Evolutionary conservation across 352 stramenopile genomes (phyloP).

Genomic region (Phytophthora quininea): DNA sequence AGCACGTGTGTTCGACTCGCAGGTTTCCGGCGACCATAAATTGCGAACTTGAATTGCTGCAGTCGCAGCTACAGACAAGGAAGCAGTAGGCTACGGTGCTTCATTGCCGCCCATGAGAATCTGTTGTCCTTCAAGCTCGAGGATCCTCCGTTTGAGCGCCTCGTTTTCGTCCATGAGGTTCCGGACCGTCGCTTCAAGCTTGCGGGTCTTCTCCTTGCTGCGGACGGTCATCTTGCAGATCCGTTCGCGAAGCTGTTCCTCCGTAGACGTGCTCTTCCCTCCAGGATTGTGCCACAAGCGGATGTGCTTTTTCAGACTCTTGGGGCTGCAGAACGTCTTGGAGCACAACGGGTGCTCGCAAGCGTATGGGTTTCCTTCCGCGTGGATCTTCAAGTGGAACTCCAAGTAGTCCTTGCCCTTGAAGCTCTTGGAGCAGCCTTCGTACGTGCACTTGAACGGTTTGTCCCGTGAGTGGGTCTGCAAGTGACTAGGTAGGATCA

Average conservation of each 20-base stretch:
- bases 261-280: slow-evolving; percentile 85
- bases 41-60: slow-evolving; percentile 21
- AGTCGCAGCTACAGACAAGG: too few species aligned
- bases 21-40: slow-evolving; percentile 9
- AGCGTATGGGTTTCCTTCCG: slow-evolving; percentile 80
- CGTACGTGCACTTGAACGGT: slow-evolving; percentile 87
- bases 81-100: slow-evolving; percentile 3
- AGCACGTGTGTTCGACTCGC: slow-evolving; percentile 21
- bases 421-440: slow-evolving; percentile 87
- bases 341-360: slow-evolving; percentile 81
- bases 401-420: slow-evolving; percentile 88
- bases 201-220: slow-evolving; percentile 85
- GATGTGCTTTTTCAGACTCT: slow-evolving; percentile 86
- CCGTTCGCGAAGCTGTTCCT: slow-evolving; percentile 82
- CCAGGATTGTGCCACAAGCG: slow-evolving; percentile 82
- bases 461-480: slow-evolving; percentile 87
- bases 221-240: slow-evolving; percentile 88
- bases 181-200: slow-evolving; percentile 80
- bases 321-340: slow-evolving; percentile 87
- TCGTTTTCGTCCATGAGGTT: slow-evolving; percentile 84
- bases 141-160: slow-evolving; percentile 64
- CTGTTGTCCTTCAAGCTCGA: slow-evolving; percentile 55
- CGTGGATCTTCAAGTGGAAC: slow-evolving; percentile 88
- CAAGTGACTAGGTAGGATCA: slow-evolving; percentile 54
- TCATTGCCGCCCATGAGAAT: not conserved